A percentile compares a stretch with the other conserved stretches of the same genome.
Conservation (phyloP, 2,329 filamentous ascomycete species). For the Hortaea sp. region DNA sequence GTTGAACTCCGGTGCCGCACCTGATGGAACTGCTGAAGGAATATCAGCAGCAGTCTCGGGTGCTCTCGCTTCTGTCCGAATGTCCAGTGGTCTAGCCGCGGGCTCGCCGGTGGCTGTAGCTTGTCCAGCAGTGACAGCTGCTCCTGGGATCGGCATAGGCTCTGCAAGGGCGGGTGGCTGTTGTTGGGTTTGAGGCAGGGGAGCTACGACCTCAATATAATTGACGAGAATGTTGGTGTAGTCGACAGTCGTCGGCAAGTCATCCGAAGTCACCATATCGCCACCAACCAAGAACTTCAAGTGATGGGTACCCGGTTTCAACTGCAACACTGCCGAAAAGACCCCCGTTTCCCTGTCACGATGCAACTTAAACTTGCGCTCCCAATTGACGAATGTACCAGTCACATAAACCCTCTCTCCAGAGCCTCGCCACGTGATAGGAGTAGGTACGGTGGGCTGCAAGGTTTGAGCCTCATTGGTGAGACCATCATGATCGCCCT, state of each 20-base stretch:
- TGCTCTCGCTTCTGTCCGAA: constrained; percentile 22
- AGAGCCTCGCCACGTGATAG: constrained; percentile 67
- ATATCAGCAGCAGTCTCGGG: constrained; percentile 14
- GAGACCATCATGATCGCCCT: constrained; percentile 55
- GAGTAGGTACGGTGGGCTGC: constrained; percentile 69
- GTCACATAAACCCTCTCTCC: constrained; percentile 85
- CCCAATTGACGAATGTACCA: constrained; percentile 95
- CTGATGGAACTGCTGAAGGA: constrained; percentile 9
- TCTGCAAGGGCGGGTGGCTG: constrained; percentile 19
- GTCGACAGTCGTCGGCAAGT: constrained; percentile 88
- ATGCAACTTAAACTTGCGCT: constrained; percentile 80
- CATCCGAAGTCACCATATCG: constrained; percentile 79
- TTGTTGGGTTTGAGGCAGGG: constrained; percentile 12
- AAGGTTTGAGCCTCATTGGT: constrained; percentile 52
- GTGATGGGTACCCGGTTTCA: constrained; percentile 90
- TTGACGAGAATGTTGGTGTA: constrained; percentile 98
- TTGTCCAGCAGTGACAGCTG: constrained; percentile 15
- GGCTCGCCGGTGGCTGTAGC: constrained; percentile 11
- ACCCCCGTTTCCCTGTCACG: constrained; percentile 47
- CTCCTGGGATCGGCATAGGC: constrained; percentile 22
- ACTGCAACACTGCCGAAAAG: constrained; percentile 67
- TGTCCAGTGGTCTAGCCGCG: constrained; percentile 54
- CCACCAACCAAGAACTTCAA: constrained; percentile 93
- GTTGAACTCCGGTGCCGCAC: constrained; percentile 5
- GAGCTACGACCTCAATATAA: constrained; percentile 70